These are phyloP conservation scores for Dothistroma pini DNA, from an alignment of 2,329 filamentous ascomycete species.

Conservation along the genomic window DNA sequence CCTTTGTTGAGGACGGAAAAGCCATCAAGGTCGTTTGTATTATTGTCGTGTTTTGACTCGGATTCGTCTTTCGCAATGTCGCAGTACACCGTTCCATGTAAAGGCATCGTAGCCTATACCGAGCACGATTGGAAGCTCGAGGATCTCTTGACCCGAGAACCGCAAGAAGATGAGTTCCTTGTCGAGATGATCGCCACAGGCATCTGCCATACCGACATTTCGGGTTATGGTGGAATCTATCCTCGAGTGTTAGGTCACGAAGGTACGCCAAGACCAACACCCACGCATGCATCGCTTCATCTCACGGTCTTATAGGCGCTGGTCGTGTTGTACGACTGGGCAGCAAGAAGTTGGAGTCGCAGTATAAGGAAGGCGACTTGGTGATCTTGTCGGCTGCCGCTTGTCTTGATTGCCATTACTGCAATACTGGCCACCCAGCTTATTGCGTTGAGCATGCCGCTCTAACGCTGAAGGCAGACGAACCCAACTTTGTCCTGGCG, in stretches of 20 bases:
- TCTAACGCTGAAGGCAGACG: slow-evolving; percentile 27
- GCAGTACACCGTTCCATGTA: slow-evolving; percentile 25
- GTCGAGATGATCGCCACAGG: slow-evolving; percentile 51
- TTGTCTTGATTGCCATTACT: slow-evolving; percentile 44
- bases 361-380: slow-evolving; percentile 36
- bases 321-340: slow-evolving; percentile 22
- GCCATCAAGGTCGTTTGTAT: slow-evolving; percentile 1
- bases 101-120: slow-evolving; percentile 30
- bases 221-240: slow-evolving; percentile 22
- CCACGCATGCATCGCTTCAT: not conserved
- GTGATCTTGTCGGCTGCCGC: slow-evolving; percentile 44
- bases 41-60: not conserved
- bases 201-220: slow-evolving; percentile 51
- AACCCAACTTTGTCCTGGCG: slow-evolving; percentile 22
- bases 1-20: not conserved
- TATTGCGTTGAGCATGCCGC: slow-evolving; percentile 46
- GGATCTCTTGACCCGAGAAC: slow-evolving; percentile 22
- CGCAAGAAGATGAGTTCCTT: slow-evolving; percentile 43
- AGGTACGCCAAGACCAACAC: slow-evolving; percentile 9
- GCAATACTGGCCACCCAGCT: slow-evolving; percentile 42
- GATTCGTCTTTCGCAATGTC: slow-evolving; percentile 9
- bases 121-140: slow-evolving; percentile 25
- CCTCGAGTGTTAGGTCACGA: slow-evolving; percentile 28
- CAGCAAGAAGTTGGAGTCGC: slow-evolving; percentile 9
- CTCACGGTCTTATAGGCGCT: slow-evolving; percentile 13